Base-by-base conservation (phyloP, 257 asterid genomes). In the Eucommia ulmoides region DNA sequence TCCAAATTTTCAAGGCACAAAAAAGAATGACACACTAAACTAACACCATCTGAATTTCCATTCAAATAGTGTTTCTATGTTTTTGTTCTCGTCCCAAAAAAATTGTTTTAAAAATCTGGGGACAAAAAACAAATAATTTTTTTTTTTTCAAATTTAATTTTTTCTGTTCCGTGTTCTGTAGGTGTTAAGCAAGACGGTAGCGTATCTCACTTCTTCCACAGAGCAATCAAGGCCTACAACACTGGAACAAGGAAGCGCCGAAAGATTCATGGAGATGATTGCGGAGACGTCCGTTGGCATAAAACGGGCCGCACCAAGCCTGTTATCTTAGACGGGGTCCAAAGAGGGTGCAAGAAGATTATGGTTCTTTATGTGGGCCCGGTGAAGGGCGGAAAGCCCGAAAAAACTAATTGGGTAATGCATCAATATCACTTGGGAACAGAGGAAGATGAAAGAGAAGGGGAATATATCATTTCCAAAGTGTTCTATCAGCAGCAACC, bases 331-430 rank as follows among this genome's bases (percentile, higher is more conserved):
- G 95, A 83, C 35, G 95, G 98, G n/a, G 53, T 67, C 1, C 98
- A 91, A 48, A 81, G 64, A 53, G 98, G 98, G 12, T 91, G 98
- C 67, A 86, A 91, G 73, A 91, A 86, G 70, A 91, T 91, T 46
- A 83, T 91, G 98, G 98, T 91, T 58, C 77, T 91, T 5, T 91
- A 91, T 49, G 53, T 83, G 20, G 76, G 76, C 73, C 73, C 93
- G 0, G 79, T 49, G 22, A 72, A 53, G 65, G 95, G 96, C 23
- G 96, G 92, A 24, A 86, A 81, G 59, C 59, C 98, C 0, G 98
- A 86, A 70, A 91, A 91, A 73, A 86, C 98, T 18, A 81, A 74
- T 69, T 86, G 96, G 98, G 98, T 91, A 50, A 91, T 91, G 98
- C 98, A 91, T 59, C 98, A 85, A 50, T 91, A 91, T 68, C 98